Base-by-base conservation (phyloP, 1,284 basidiomycete species). In the Puccinia coronata region DNA sequence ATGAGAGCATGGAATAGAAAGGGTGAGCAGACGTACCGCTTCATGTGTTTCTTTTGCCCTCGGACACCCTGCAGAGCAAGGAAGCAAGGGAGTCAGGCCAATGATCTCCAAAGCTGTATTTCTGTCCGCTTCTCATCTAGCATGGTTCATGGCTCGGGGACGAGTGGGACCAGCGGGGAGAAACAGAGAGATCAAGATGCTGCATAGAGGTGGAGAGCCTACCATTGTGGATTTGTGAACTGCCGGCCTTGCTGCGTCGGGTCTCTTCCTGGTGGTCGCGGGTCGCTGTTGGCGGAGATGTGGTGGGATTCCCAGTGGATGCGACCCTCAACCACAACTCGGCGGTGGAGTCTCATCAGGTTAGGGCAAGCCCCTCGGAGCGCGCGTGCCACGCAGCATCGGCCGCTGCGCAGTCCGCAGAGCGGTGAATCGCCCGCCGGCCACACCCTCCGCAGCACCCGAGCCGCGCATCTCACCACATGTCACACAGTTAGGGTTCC, bases 11-110 rank as follows among this genome's bases (percentile, higher is more conserved):
- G n/a, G 39, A 49, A 49, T 6, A 34, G 20, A 51, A 14, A 51
- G 9, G 39, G 2, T 25, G 6, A 31, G 20, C 23, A 36, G 16
- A n/a, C 78, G 51, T 47, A 80, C 78, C 96, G 94, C 91, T 98
- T 98, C 89, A 98, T 91, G 88, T 99, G 96, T 90, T 98, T 98
- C 92, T 95, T 96, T 85, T 96, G 96, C 92, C 96, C 96, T 88
- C 96, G 67, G 70, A 80, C 78, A 80, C 78, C 78, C 78, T 80
- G 78, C 78, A 61, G 51, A 73, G 78, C 78, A 73, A 73, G 78
- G 78, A 80, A 80, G 78, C 78, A 80, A 80, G 70, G 78, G 78
- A 80, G 78, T 80, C 78, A 80, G 78, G 78, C 78, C 78, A 80
- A 80, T 80, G 78, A 80, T 71, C 78, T 73, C 78, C 78, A 80